phyloP scores from a whole-genome alignment of 2,329 filamentous ascomycete species.

The Penicillium sp. region DNA sequence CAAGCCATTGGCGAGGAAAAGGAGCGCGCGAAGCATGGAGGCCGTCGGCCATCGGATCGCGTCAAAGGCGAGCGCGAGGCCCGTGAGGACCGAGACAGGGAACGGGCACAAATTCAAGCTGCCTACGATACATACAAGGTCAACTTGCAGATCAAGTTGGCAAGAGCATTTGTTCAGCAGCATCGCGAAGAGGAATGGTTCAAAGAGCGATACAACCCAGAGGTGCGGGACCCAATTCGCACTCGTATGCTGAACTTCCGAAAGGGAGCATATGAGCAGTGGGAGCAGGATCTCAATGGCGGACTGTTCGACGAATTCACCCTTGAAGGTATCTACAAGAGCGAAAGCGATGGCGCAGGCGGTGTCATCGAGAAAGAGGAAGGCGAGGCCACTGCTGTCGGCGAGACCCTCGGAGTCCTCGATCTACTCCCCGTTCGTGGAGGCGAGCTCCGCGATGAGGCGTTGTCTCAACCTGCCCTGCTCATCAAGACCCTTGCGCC shows the following conservation, averaged over 20 bases:
- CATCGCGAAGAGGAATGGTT: conserved; percentile 99
- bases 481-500: conserved; percentile 98
- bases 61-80: conserved; percentile 64
- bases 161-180: conserved; percentile 82
- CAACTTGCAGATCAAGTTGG: conserved; percentile 71
- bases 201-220: conserved; percentile 86
- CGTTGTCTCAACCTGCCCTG: conserved; percentile 83
- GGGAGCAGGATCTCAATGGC: conserved; percentile 82
- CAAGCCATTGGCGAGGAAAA: conserved; percentile 65
- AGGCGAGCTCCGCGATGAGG: conserved; percentile 86
- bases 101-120: conserved; percentile 63
- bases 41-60: conserved; percentile 55
- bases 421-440: conserved; percentile 83
- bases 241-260: conserved; percentile 78
- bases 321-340: conserved; percentile 90
- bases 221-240: conserved; percentile 74
- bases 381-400: conserved; percentile 86
- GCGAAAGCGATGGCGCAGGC: conserved; percentile 82
- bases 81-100: conserved; percentile 63
- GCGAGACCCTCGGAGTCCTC: conserved; percentile 89
- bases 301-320: conserved; percentile 94
- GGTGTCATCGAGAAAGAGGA: conserved; percentile 92
- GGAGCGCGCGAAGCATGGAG: conserved; percentile 62
- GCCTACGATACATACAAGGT: conserved; percentile 68
- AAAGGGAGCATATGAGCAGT: conserved; percentile 75